Base-by-base conservation (phyloP, 108 stramenopile genomes). In the Skeletonema costatum region DNA sequence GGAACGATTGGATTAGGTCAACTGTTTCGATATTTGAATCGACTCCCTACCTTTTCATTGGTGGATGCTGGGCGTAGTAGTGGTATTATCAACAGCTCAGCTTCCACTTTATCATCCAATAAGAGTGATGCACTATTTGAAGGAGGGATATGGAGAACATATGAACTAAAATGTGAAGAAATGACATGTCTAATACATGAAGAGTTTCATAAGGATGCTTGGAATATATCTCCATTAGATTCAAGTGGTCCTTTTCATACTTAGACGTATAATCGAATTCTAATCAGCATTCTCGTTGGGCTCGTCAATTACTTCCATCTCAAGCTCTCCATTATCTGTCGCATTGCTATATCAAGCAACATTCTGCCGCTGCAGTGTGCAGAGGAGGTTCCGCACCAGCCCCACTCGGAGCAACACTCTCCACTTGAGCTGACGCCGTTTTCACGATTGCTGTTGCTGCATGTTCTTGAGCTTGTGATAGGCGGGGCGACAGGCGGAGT, bases 1-100 rank as follows among this genome's bases (percentile, higher is more conserved):
- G 93, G 93, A 25, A 64, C 77, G 39, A 87, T 94, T 30, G 93
- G 93, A 11, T 56, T 94, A 25, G 93, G 91, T 6, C 93, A 94
- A 64, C 51, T 94, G 11, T 94, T 94, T 85, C 90, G 93, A 39
- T 76, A 86, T 73, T 81, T 92, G 56, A 85, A 92, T 73, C 77
- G 80, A 33, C 77, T 94, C 17, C 93, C 93, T 10, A 89, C 88
- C 41, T 94, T 94, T 64, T 71, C 68, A 16, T 60, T 94, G 53
- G 60, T 82, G 11, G 88, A 84, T 64, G 93, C 93, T 16, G 93
- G 93, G 3, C 61, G 71, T 68, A 62, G 30, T n/a, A 62, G 42
- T 44, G 16, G 44, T n/a, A 46, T 11, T 4, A 46, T 11, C 16
- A 5, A 16, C 3, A 46, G 44, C 12, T 12, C n/a, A n/a, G n/a